Percentiles rank a stretch among this genome's conserved stretches.
These are phyloP conservation scores for Anisogramma anomala DNA, from an alignment of 2,329 filamentous ascomycete species.

Conservation along the genomic window DNA sequence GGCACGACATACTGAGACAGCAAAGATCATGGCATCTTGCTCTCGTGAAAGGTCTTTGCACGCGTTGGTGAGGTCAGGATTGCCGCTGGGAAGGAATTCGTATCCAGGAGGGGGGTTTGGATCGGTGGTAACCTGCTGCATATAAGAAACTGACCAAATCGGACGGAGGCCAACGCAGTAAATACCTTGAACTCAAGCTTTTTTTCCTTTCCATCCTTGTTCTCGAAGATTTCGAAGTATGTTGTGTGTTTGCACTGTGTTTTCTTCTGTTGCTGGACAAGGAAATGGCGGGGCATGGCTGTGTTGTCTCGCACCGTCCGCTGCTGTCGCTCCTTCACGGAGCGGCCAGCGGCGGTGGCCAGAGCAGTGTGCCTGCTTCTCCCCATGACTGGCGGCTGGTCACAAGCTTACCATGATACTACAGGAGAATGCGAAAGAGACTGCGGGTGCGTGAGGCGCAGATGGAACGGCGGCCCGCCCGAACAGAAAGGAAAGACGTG, in stretches of 20 bases:
- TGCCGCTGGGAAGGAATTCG: constrained; percentile 50
- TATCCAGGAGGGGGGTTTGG: constrained; percentile 47
- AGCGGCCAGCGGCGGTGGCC: constrained; percentile 17
- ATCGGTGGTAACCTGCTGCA: constrained; percentile 38
- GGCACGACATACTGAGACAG: constrained; percentile 45
- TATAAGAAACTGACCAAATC: constrained; percentile 14
- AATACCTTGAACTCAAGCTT: constrained; percentile 51
- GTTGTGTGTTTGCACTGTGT: constrained; percentile 44
- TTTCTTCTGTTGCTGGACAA: constrained; percentile 21
- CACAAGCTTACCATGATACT: constrained; percentile 64
- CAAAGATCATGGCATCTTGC: constrained; percentile 51
- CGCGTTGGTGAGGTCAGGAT: constrained; percentile 45
- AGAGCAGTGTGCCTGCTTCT: constrained; percentile 7
- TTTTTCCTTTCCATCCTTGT: constrained; percentile 48
- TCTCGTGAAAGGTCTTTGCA: constrained; percentile 57
- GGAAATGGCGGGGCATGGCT: constrained; percentile 19
- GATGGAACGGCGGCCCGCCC: constrained; percentile 4
- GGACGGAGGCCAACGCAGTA: background rate
- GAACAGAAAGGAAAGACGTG: constrained; percentile 1
- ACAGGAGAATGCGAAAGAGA: constrained; percentile 82
- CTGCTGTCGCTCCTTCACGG: constrained; percentile 24
- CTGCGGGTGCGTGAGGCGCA: background rate
- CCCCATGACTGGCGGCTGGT: constrained; percentile 17
- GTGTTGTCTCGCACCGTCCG: constrained; percentile 18
- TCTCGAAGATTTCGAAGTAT: constrained; percentile 54